Percentiles rank a stretch among this genome's conserved stretches.
phyloP scores from a whole-genome alignment of 2,329 filamentous ascomycete species.

The Botryotinia convoluta region DNA sequence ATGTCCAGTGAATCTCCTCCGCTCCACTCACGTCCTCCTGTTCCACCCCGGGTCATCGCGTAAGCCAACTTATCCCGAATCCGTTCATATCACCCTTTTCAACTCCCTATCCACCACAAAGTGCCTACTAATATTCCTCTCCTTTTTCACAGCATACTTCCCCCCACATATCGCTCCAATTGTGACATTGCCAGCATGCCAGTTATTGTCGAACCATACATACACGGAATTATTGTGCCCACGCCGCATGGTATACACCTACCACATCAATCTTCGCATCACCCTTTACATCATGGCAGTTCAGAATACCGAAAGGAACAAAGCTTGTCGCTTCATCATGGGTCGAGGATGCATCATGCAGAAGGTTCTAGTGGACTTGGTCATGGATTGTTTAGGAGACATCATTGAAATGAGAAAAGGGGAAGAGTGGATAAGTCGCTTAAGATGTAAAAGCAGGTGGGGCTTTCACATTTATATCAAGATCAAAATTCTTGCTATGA shows the following conservation, averaged over 20 bases:
- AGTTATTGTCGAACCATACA: neutral
- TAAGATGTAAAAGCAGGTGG: neutral
- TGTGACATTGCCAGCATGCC: neutral
- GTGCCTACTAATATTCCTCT: neutral
- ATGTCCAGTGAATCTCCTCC: neutral
- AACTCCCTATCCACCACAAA: too few relatives aligned
- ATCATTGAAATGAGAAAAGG: neutral
- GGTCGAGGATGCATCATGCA: neutral
- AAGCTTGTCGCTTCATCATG: neutral
- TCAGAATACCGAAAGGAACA: too few relatives aligned
- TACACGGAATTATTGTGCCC: neutral
- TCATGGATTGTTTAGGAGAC: neutral
- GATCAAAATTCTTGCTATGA: neutral
- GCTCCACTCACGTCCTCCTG: neutral
- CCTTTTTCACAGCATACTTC: neutral
- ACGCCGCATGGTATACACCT: neutral
- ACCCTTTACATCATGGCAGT: neutral
- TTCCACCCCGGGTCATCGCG: neutral
- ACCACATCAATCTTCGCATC: neutral
- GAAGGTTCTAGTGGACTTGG: neutral
- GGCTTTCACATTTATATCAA: neutral
- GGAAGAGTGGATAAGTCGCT: neutral
- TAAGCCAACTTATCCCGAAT: neutral
- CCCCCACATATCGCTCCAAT: neutral
- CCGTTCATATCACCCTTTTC: neutral